These are phyloP conservation scores for Paramyrothecium sp. DNA, from an alignment of 2,329 filamentous ascomycete genomes.

Conservation along the genomic window DNA sequence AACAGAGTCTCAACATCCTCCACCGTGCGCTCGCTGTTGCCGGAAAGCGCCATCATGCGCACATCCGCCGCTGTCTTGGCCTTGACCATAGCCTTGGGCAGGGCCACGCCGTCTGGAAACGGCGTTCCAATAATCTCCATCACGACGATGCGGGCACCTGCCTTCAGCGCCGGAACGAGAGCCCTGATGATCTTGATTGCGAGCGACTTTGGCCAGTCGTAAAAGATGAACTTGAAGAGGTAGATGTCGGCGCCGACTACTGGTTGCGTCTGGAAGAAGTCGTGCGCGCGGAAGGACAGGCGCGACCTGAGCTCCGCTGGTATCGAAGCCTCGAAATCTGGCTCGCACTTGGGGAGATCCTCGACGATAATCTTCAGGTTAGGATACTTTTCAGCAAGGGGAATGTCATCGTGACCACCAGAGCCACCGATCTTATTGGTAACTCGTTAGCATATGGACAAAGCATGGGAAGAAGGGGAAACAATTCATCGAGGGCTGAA, in stretches of 20 bases:
- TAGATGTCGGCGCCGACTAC: constrained; percentile 45
- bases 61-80: constrained; percentile 26
- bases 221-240: constrained; percentile 50
- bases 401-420: constrained; percentile 33
- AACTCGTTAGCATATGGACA: neutral
- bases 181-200: constrained; percentile 34
- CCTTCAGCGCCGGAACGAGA: constrained; percentile 41
- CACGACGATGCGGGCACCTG: constrained; percentile 35
- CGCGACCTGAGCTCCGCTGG: constrained; percentile 24
- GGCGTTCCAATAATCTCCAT: constrained; percentile 32
- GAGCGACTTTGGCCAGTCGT: constrained; percentile 51
- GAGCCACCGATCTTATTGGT: constrained; percentile 35
- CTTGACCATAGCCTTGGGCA: constrained; percentile 2
- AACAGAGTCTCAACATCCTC: constrained; percentile 11
- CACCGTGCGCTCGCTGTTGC: constrained; percentile 23
- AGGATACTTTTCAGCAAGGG: constrained; percentile 16
- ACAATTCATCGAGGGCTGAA: too few relatives aligned
- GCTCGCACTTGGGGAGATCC: constrained; percentile 34
- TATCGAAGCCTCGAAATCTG: constrained; percentile 24
- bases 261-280: constrained; percentile 34
- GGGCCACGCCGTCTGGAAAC: constrained; percentile 18
- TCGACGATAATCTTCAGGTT: constrained; percentile 39
- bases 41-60: constrained; percentile 46
- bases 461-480: too few relatives aligned
- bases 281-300: constrained; percentile 31